Percentiles rank a stretch among this genome's conserved stretches.
phyloP scores from a whole-genome alignment of 192 early-diverging fungal species.

The Coemansia sp. region DNA sequence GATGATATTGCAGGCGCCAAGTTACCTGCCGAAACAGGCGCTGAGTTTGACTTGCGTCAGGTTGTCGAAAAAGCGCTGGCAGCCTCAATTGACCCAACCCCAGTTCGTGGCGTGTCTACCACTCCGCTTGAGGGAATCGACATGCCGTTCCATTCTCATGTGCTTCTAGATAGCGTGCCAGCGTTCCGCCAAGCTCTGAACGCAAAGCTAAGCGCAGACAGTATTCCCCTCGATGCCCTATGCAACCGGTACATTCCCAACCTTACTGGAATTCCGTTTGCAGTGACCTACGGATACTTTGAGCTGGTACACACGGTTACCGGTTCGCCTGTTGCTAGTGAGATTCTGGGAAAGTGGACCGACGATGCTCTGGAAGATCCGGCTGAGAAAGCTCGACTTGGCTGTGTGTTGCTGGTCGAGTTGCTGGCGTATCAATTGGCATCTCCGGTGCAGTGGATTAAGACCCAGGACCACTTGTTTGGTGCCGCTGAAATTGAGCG shows the following conservation, averaged over 20 bases:
- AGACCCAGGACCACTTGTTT: conserved; percentile 86
- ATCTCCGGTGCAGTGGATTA: conserved; percentile 91
- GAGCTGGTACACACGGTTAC: conserved; percentile 69
- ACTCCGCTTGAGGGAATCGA: conserved; percentile 90
- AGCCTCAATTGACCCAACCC: conserved; percentile 55
- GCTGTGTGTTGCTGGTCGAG: conserved; percentile 79
- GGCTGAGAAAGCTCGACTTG: conserved; percentile 70
- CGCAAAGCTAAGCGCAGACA: conserved; percentile 18
- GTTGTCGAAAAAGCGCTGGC: conserved; percentile 66
- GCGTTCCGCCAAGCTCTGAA: conserved; percentile 62
- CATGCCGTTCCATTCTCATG: conserved; percentile 87
- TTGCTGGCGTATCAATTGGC: conserved; percentile 93
- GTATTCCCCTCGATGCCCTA: conserved; percentile 67
- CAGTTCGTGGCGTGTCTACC: conserved; percentile 80
- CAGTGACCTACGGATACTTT: conserved; percentile 73
- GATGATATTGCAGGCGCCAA: conserved; percentile 38
- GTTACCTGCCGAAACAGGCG: no score
- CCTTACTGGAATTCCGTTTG: conserved; percentile 88
- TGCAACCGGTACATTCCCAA: conserved; percentile 90
- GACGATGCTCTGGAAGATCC: conserved; percentile 17
- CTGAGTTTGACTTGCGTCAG: conserved; percentile 14
- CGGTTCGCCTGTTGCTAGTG: conserved; percentile 62
- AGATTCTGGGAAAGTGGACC: conserved; percentile 71
- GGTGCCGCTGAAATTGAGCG: conserved; percentile 73
- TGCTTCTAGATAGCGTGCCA: conserved; percentile 76